A percentile compares a stretch with the other conserved stretches of the same genome.
Conservation (phyloP, 257 asterid genomes). For the Gardenia jasminoides region DNA sequence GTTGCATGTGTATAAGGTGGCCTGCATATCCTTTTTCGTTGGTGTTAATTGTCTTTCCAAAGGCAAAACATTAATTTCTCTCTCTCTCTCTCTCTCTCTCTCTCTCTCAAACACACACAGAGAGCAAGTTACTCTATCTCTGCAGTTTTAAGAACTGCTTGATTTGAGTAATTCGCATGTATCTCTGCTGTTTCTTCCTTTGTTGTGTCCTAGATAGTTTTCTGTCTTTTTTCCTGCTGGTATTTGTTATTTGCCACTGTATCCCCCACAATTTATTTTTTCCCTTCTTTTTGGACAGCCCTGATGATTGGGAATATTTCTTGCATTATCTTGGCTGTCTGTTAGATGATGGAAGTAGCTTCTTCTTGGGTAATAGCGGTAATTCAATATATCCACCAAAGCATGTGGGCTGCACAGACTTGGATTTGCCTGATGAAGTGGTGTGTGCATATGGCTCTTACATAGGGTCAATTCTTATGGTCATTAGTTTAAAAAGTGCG, state of each 20-base stretch:
- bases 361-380: slow-evolving; percentile 35
- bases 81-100: neutral
- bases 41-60: neutral
- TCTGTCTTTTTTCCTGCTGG: neutral
- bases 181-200: neutral
- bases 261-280: slow-evolving; percentile 17
- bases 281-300: slow-evolving; percentile 46
- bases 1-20: neutral
- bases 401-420: slow-evolving; percentile 36
- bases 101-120: neutral
- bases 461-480: neutral
- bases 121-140: neutral
- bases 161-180: neutral
- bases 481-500: slow-evolving; percentile 3
- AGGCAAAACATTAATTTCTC: neutral
- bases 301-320: slow-evolving; percentile 95
- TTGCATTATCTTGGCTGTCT: slow-evolving; percentile 81
- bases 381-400: slow-evolving; percentile 36
- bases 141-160: neutral
- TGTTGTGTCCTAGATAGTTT: neutral
- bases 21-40: neutral
- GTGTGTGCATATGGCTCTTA: slow-evolving; percentile 45
- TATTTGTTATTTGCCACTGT: slow-evolving; percentile 8
- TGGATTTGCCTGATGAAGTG: slow-evolving; percentile 61
- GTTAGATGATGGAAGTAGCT: slow-evolving; percentile 72